Percentiles rank a stretch among this genome's conserved stretches.
phyloP scores from a whole-genome alignment of 768 basidiomycete genomes.

The Filobasidium floriforme region DNA sequence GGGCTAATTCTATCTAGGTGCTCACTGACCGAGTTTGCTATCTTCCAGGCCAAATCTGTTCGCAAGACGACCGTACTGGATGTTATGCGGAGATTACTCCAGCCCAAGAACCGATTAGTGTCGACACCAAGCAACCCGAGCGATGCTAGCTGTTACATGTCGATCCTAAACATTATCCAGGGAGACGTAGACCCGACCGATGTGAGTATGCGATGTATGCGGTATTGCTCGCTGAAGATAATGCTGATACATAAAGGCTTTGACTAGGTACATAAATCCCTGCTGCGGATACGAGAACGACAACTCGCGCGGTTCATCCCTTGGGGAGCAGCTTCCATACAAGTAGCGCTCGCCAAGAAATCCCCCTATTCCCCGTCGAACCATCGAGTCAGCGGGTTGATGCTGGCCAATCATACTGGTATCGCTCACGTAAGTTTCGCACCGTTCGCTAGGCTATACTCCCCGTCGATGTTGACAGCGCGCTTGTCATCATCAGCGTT shows the following conservation, averaged over 20 bases:
- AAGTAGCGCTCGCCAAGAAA: conserved; percentile 85
- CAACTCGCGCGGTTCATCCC: conserved; percentile 97
- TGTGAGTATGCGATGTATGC: conserved; percentile 50
- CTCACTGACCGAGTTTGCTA: neutral
- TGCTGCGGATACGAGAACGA: conserved; percentile 90
- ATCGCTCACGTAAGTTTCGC: conserved; percentile 70
- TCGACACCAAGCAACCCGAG: conserved; percentile 53
- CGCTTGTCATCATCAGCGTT: conserved; percentile 54
- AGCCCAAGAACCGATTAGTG: conserved; percentile 98
- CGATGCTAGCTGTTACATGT: conserved; percentile 70
- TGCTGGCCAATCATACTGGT: conserved; percentile 99
- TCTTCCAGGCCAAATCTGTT: conserved; percentile 77
- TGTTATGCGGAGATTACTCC: conserved; percentile 93
- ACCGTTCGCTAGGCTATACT: neutral
- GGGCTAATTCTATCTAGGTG: neutral
- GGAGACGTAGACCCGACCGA: conserved; percentile 98
- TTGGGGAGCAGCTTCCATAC: conserved; percentile 97
- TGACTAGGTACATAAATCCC: conserved; percentile 83
- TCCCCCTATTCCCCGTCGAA: conserved; percentile 80
- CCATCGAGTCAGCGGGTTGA: conserved; percentile 92
- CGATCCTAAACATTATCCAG: conserved; percentile 95
- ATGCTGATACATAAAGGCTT: no score
- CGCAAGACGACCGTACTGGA: conserved; percentile 94
- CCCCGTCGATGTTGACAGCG: neutral
- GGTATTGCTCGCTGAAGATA: neutral